These are phyloP conservation scores for Candida mattraensis DNA, from an alignment of 805 yeast genomes.

Conservation along the genomic window DNA sequence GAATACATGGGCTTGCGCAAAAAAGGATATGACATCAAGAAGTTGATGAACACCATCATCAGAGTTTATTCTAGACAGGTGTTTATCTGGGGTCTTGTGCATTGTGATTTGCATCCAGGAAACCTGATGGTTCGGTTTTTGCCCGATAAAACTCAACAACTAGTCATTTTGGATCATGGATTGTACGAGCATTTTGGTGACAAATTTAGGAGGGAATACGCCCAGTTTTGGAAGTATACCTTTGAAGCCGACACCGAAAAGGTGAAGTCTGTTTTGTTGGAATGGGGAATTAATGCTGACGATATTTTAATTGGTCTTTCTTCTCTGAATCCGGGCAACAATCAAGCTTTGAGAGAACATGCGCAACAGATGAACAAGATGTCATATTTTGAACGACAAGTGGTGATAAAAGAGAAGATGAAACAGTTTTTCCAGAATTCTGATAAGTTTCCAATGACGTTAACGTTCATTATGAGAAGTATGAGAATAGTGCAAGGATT, in stretches of 20 bases:
- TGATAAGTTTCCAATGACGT: constrained; percentile 62
- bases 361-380: constrained; percentile 29
- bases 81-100: constrained; percentile 66
- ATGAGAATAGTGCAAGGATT: constrained; percentile 75
- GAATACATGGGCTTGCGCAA: constrained; percentile 42
- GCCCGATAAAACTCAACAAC: constrained; percentile 42
- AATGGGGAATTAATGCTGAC: constrained; percentile 71
- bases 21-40: constrained; percentile 38
- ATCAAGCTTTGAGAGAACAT: constrained; percentile 21
- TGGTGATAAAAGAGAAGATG: constrained; percentile 46
- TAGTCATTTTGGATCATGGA: constrained; percentile 77
- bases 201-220: constrained; percentile 54
- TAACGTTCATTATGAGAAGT: constrained; percentile 65
- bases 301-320: constrained; percentile 62
- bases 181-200: constrained; percentile 56
- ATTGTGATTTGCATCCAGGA: constrained; percentile 83
- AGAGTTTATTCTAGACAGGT: constrained; percentile 56
- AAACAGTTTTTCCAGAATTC: constrained; percentile 59
- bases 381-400: constrained; percentile 42
- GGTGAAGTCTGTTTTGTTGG: constrained; percentile 46
- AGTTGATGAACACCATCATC: constrained; percentile 51
- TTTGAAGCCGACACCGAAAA: constrained; percentile 51
- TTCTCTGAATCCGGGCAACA: constrained; percentile 43
- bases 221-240: constrained; percentile 61
- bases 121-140: constrained; percentile 57